Evolutionary conservation across 371 early-diverging fungal species (phyloP), one percentile per base, ranked within the genome.

Genomic region (Actinomortierella wolfii): DNA sequence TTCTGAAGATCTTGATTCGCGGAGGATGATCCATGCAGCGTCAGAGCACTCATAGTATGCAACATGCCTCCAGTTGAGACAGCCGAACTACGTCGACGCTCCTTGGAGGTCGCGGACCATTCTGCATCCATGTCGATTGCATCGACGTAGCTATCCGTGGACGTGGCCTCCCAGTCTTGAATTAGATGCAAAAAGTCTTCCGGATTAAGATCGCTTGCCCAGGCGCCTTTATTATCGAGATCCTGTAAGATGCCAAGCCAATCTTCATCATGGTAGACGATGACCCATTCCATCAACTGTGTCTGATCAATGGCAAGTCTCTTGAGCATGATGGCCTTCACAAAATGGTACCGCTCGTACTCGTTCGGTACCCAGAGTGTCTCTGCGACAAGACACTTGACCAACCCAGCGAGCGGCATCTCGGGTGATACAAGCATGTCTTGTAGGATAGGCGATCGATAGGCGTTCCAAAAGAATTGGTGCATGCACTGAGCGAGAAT

Each of bases 311-410:
- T 55, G 5, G 48, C 46, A 25, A 71, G 51, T 1, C 73, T 61
- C 9, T 62, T 25, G 20, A 71, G 57, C 73, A 71, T 62, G n/a
- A 71, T 61, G 0, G 62, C 46, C 28, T 71, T 71, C 53, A 66
- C 62, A 1, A 71, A 46, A n/a, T 66, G 66, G 29, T 71, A 71
- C 15, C 73, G 73, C 43, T 71, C 73, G 45, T 56, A 71, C 25
- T 71, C 73, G 29, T 59, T 71, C 18, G 66, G 73, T 1, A 71
- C 67, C 59, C 61, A 71, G 21, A 71, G 73, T 7, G 73, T 61
- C 17, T 71, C 73, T 0, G 73, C 54, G 9, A 62, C 54, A 2
- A 71, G 29, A 15, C 55, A 55, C 45, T 71, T 71, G 41, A 71
- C 51, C 29, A 71, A 25, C 7, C 73, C 73, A 0, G 55, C 73